Conservation (phyloP, 306 rosid species). For the Mimosa pudica region DNA sequence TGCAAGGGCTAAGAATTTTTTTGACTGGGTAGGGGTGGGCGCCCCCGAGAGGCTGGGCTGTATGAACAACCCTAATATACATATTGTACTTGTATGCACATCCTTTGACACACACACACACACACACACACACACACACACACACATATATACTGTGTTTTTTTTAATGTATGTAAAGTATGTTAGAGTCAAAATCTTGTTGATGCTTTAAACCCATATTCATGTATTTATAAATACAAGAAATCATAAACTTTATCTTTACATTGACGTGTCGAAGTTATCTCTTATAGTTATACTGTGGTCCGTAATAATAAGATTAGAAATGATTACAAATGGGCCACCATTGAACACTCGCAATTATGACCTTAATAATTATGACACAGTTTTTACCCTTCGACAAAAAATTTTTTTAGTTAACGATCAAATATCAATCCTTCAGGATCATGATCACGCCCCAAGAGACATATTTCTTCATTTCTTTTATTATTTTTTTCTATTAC, state of each 20-base stretch:
- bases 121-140: too few relatives aligned
- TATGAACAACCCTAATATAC: too few relatives aligned
- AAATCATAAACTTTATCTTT: not conserved
- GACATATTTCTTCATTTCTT: not conserved
- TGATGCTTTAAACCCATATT: constrained; percentile 20
- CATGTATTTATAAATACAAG: not conserved
- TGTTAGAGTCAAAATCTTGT: constrained; percentile 7
- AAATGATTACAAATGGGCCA: constrained; percentile 50
- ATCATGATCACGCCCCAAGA: constrained; percentile 3
- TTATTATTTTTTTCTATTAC: too few relatives aligned
- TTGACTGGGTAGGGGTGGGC: too few relatives aligned
- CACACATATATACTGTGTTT: too few relatives aligned
- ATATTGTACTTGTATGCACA: too few relatives aligned
- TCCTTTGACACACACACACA: too few relatives aligned
- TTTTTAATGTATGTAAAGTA: not conserved
- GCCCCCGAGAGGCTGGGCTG: too few relatives aligned
- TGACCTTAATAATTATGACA: constrained; percentile 43
- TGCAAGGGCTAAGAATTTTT: too few relatives aligned
- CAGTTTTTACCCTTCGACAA: constrained; percentile 36
- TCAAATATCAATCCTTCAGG: constrained; percentile 56
- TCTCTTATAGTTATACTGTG: not conserved
- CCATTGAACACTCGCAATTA: constrained; percentile 42
- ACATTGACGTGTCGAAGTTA: constrained; percentile 19
- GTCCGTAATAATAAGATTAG: constrained; percentile 10
- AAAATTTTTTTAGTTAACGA: constrained; percentile 34